Base-by-base conservation (phyloP, 129 eudicot species). In the Arctium lappa region DNA sequence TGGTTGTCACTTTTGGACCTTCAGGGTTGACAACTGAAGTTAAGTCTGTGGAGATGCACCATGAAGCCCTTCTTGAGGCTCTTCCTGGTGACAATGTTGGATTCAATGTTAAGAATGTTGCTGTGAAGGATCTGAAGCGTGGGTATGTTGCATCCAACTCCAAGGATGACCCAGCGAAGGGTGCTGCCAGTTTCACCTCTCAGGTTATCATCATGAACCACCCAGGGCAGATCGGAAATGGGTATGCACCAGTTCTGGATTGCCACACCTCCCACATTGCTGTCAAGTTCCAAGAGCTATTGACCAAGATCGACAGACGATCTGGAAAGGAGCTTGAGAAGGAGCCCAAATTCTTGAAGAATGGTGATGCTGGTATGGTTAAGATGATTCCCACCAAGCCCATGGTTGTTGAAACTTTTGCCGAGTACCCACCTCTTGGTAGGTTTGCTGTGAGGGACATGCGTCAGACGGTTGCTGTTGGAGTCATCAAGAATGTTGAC, bases 201-300 rank as follows among this genome's bases (percentile, higher is more conserved):
- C 91, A 88, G 62, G 91, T 88, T 30, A 88, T 88, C 70, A 88
- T 88, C 84, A 84, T 87, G 90, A 87, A 87, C 88, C 90, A 87
- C 82, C 90, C 90, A 2, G 90, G 90, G 7, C 90, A 84, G 82
- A 87, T 87, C 11, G 90, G 90, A 65, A 87, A 87, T 1, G 90
- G 90, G 34, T 87, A 87, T 33, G 88, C 90, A 2, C 90, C 90
- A 1, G 90, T 87, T 3, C 88, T 87, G 5, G 90, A 87, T 66
- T 87, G 90, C 75, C 90, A 87, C 86, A 87, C 90, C 18, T 81
- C 88, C 30, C 88, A 88, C 85, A 88, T 85, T 85, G 88, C 91
- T 11, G 91, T 88, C 1, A 85, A 88, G 84, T 85, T 88, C 39
- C 74, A 84, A 15, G 88, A 88, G 69, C 46, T 88, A 0, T 15